Evolutionary conservation across 148 eudicot genomes (phyloP), one percentile per base, ranked within the genome.

Genomic region (Heliamphora exappendiculata): DNA sequence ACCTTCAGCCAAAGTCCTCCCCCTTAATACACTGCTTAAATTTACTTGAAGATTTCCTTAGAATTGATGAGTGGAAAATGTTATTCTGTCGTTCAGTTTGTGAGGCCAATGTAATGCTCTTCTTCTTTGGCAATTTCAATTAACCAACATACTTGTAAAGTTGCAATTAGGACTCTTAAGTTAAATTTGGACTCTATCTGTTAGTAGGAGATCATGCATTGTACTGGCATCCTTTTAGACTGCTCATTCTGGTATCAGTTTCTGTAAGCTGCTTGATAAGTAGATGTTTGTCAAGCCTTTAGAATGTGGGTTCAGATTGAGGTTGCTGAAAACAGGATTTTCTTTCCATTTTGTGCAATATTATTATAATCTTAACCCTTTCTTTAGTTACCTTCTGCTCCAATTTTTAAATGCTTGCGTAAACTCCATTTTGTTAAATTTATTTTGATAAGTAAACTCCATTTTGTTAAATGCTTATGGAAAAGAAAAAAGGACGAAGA

Each of bases 311-410:
- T 75, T 45, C 70, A 31, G 14, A 28, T 42, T 45, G 70, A 63
- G 31, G 70, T 75, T 75, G 70, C 70, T 63, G 45, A 49, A 20
- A 29, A 44, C 67, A 42, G 68, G 13, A 45, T 26, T 9, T 62
- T 22, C 58, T 63, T 47, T 51, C 31, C 12, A 19, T 19, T 60
- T 60, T 45, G 22, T 42, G 4, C 20, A 42, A 44, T 24, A 31
- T 13, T 16, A 28, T 36, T 53, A 47, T 60, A 5, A 24, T 17
- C 16, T 19, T 49, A 29, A 44, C 24, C 60, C 22, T 20, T 17
- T 51, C 28, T 33, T 39, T 19, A 19, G 1, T 28, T 44, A 62
- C 28, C 19, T 33, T 72, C 28, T 2, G 12, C 63, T 19, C 31
- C 63, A 34, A 36, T 36, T 17, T 34, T 31, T 13, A 53, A 53